A percentile compares a stretch with the other conserved stretches of the same genome.
phyloP scores from a whole-genome alignment of 1,139 yeast genomes.

The Yamadazyma dushanensis region DNA sequence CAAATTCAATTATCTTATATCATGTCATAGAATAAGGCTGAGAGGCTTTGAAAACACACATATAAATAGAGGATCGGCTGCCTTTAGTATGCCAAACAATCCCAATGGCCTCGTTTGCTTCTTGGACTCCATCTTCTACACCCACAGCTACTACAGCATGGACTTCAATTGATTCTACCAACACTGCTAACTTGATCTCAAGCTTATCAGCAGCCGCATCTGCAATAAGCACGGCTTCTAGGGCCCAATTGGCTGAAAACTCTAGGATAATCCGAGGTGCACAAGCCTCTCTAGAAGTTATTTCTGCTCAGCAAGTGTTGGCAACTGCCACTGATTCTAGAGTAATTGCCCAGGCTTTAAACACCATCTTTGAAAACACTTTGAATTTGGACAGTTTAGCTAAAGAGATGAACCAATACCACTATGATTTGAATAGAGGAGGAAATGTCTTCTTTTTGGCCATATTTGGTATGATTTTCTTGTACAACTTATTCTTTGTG shows the following conservation, averaged over 20 bases:
- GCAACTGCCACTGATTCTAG: slow-evolving; percentile 40
- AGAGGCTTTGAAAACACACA: too few relatives aligned
- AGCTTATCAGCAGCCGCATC: too few relatives aligned
- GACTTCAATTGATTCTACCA: slow-evolving; percentile 23
- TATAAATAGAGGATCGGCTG: too few relatives aligned
- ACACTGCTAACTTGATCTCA: neutral
- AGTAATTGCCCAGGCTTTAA: slow-evolving; percentile 30
- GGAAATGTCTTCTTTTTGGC: slow-evolving; percentile 35
- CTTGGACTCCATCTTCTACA: slow-evolving; percentile 7
- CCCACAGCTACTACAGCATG: slow-evolving; percentile 20
- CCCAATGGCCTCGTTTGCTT: neutral
- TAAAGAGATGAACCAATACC: slow-evolving; percentile 24
- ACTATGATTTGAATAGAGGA: slow-evolving; percentile 22
- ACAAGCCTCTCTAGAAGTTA: slow-evolving; percentile 35
- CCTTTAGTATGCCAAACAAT: too few relatives aligned
- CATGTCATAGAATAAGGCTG: too few relatives aligned
- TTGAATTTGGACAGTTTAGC: slow-evolving; percentile 32
- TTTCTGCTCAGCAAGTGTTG: slow-evolving; percentile 33
- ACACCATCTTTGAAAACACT: slow-evolving; percentile 32
- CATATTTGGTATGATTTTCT: slow-evolving; percentile 26
- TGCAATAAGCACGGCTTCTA: too few relatives aligned
- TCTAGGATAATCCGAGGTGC: too few relatives aligned
- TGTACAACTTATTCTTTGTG: slow-evolving; percentile 21
- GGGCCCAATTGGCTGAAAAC: too few relatives aligned
- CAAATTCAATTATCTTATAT: too few relatives aligned